Evolutionary conservation across 495 filamentous ascomycete genomes (phyloP), one percentile per base, ranked within the genome.

Genomic region (Aspergillus cavernicola): DNA sequence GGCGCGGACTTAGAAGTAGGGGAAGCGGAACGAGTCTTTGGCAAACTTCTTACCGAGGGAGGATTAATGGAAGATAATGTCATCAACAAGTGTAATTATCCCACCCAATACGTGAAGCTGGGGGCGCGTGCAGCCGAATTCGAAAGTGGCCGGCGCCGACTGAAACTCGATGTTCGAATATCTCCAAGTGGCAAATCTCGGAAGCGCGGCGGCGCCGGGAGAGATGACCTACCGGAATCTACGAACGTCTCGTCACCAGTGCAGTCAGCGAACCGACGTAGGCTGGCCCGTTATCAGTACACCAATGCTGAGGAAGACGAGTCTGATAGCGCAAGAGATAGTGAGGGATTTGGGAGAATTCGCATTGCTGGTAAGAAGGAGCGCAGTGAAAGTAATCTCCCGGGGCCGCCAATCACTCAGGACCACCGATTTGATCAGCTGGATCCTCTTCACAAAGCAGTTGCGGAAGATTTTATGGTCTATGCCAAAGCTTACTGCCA

Each of bases 191-290:
- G 51, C 50, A 85, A 80, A 49, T 52, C 45, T 28, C 65, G 74
- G 29, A 52, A 38, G 32, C 26, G 73, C 60, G 26, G 67, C 35
- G 60, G 57, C 26, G 45, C 63, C 48, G 35, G 63, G 16, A 52
- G 67, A 23, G 59, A 69, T 22, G 66, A 73, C 15, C 65, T 75
- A 60, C 85, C 85, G 18, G 66, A 76, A 45, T 95, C 92, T 5
- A 96, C 92, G 0, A 87, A 90, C 49, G 79, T 96, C 9, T 91
- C 93, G 3, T 96, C 93, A 10, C 92, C 93, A 6, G 66, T 90
- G 3, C 77, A 85, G 63, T 74, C 73, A 32, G 80, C 73, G 13
- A 68, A 78, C 41, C 60, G 78, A 54, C 74, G 79, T 5, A 73
- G 68, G 19, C 58, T 66, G 46, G 70, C 59, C 24, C 71, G 67